Percentiles rank a stretch among this genome's conserved stretches.
Evolutionary conservation across 176 grass and related monocot species (phyloP).

Genomic region (Eragrostis curvula): DNA sequence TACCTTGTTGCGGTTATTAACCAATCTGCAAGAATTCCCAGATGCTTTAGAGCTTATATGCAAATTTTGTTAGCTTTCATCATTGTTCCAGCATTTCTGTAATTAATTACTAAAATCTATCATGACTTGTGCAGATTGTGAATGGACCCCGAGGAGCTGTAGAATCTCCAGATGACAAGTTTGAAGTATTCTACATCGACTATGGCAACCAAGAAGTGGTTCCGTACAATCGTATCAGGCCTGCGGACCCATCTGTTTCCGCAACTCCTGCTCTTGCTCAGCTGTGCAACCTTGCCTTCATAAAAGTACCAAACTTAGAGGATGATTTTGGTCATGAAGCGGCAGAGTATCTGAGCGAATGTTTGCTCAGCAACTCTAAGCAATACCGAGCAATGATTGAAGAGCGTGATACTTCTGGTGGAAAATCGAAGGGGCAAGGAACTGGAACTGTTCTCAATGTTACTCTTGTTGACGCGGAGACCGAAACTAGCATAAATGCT

Average conservation of each 20-base stretch:
- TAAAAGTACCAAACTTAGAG: slow-evolving; percentile 76
- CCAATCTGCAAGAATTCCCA: background rate
- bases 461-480: slow-evolving; percentile 80
- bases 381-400: slow-evolving; percentile 90
- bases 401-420: slow-evolving; percentile 81
- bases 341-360: slow-evolving; percentile 79
- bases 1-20: background rate
- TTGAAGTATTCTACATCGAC: slow-evolving; percentile 98
- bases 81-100: background rate
- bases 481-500: slow-evolving; percentile 87
- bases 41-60: background rate
- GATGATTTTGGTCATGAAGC: slow-evolving; percentile 95
- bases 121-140: slow-evolving; percentile 68
- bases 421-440: slow-evolving; percentile 87
- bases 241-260: slow-evolving; percentile 73
- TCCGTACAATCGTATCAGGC: slow-evolving; percentile 74
- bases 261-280: slow-evolving; percentile 75
- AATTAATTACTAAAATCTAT: slow-evolving; percentile 7
- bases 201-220: slow-evolving; percentile 96
- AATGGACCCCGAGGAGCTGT: slow-evolving; percentile 83
- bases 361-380: slow-evolving; percentile 71
- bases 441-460: slow-evolving; percentile 72
- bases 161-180: slow-evolving; percentile 75
- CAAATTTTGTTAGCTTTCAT: background rate
- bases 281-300: slow-evolving; percentile 82